Evolutionary conservation across 2,329 filamentous ascomycete genomes (phyloP).

Genomic region (Chaetothyriales sp.): DNA sequence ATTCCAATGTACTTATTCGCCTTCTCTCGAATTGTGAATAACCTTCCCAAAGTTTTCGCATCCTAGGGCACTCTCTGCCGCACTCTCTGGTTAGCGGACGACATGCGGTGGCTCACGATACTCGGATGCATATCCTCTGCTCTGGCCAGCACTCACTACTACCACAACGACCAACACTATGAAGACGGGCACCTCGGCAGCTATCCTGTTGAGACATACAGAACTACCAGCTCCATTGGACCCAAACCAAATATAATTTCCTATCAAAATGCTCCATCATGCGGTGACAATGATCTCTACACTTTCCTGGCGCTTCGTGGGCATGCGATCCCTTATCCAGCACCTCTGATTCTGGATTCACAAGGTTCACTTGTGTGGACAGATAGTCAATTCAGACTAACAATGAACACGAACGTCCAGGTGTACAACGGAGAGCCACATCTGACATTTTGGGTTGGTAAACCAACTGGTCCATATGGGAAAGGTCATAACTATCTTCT

Average conservation of each 20-base stretch:
- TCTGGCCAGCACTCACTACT: neutral
- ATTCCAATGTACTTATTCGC: too few relatives aligned
- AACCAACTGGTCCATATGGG: conserved; percentile 29
- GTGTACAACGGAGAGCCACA: conserved; percentile 28
- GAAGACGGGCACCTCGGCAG: neutral
- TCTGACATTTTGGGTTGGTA: conserved; percentile 35
- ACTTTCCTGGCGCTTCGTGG: conserved; percentile 1
- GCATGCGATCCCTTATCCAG: conserved; percentile 9
- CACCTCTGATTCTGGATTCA: conserved; percentile 19
- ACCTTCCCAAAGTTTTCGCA: too few relatives aligned
- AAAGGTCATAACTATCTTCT: conserved; percentile 31
- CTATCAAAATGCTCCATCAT: neutral
- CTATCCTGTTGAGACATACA: neutral
- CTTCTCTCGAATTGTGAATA: too few relatives aligned
- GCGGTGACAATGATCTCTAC: conserved; percentile 1
- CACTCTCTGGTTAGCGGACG: neutral
- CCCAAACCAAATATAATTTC: neutral
- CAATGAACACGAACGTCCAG: conserved; percentile 30
- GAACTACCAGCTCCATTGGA: neutral
- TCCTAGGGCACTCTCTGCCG: too few relatives aligned
- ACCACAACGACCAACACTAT: neutral
- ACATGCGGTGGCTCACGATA: neutral
- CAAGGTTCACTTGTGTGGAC: conserved; percentile 19
- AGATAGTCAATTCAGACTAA: conserved; percentile 14
- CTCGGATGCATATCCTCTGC: neutral